Percentiles rank a stretch among this genome's conserved stretches.
These are phyloP conservation scores for Thielaviopsis musarum DNA, from an alignment of 2,329 filamentous ascomycete genomes.

Conservation along the genomic window DNA sequence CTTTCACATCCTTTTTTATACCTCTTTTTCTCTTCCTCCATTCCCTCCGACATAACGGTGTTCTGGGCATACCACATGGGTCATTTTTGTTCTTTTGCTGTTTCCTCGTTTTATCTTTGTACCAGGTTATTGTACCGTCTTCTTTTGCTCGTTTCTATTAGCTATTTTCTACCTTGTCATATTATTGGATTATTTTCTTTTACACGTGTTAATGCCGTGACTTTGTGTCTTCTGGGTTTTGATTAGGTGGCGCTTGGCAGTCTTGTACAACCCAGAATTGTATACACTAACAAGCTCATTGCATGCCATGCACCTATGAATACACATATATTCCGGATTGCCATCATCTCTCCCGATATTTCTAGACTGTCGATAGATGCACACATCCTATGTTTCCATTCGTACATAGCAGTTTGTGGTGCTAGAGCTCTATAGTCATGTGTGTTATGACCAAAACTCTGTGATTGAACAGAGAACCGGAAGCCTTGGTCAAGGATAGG, in stretches of 20 bases:
- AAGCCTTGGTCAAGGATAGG: background rate
- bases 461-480: background rate
- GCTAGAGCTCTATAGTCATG: too few species aligned
- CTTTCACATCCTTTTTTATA: background rate
- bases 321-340: too few species aligned
- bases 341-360: too few species aligned
- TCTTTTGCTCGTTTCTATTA: background rate
- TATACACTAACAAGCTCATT: too few species aligned
- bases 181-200: background rate
- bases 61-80: conserved; percentile 1
- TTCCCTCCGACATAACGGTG: background rate
- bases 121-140: background rate
- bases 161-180: background rate
- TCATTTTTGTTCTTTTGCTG: background rate
- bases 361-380: too few species aligned
- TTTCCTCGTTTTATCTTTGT: background rate
- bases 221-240: background rate
- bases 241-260: too few species aligned
- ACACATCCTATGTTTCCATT: too few species aligned
- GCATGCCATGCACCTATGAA: too few species aligned
- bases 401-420: too few species aligned
- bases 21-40: background rate
- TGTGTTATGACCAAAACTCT: background rate
- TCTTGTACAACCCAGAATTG: too few species aligned
- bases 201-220: background rate